Base-by-base conservation (phyloP, 139 green algal species). In the Zygnema circumcarinatum region DNA sequence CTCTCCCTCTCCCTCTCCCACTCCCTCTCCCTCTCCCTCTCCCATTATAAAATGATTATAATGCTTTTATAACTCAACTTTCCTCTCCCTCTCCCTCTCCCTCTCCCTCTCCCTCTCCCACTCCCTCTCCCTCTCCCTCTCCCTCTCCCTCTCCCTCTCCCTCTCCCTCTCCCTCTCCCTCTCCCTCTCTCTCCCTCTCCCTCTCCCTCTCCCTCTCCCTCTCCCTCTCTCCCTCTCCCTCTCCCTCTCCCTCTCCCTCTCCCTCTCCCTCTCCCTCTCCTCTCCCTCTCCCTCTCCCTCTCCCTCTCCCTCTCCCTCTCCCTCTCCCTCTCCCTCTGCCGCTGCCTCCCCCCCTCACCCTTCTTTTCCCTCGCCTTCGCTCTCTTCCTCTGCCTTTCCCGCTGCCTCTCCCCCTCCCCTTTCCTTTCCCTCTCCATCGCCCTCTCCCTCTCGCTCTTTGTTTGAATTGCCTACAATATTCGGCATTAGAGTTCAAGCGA, bases 231-330 rank as follows among this genome's bases (percentile, higher is more conserved):
- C 25, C 76, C 2, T 21, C 29, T 33, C 47, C 76, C 2, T 3
- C 38, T 3, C 53, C 74, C 38, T 32, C 3, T 2, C n/a, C 76
- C 29, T 3, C n/a, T 3, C 67, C 76, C 67, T 11, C 11, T 11
- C 32, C 76, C 47, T 16, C 52, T 11, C 38, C 76, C 39, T 36
- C 7, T 0, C 68, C 2, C 29, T 11, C 52, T 16, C 39, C 76
- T n/a, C n/a, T 36, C 39, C 39, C 74, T 52, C 36, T 52, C 32
- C 29, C 39, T 35, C 32, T 82, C 53, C 74, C 74, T 68, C 74
- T 40, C 7, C 33, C 69, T 78, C 36, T 78, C 7, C 36, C 69
- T 78, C 69, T 78, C 69, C 69, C 69, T 78, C 69, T 78, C 69
- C 36, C 36, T 41, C 36, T 40, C 36, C 35, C 69, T 39, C 35